phyloP scores from a whole-genome alignment of 352 stramenopile species.

The Pythium insidiosum region DNA sequence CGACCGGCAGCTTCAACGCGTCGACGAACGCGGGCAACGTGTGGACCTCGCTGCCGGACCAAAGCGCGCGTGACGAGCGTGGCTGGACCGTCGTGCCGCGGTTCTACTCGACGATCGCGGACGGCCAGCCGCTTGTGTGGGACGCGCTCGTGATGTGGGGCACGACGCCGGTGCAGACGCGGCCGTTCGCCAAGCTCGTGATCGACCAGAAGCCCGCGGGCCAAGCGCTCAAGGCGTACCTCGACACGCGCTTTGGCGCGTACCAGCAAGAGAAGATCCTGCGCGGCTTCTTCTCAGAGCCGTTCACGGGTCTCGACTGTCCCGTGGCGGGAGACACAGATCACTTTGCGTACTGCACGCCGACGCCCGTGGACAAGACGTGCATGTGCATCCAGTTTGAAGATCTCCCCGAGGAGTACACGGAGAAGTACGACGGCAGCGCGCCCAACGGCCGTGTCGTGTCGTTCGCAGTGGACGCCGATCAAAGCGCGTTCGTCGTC shows the following conservation, averaged over 20 bases:
- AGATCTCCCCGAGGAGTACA: conserved; percentile 7
- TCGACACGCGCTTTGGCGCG: background rate
- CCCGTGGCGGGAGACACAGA: conserved; percentile 4
- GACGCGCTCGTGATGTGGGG: conserved; percentile 8
- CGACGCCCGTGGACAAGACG: conserved; percentile 3
- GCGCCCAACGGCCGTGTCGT: conserved; percentile 1
- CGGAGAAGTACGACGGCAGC: conserved; percentile 5
- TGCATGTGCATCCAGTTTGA: conserved; percentile 7
- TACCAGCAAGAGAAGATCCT: conserved; percentile 4
- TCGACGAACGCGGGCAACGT: background rate
- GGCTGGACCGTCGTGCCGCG: conserved; percentile 1
- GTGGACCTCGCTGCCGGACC: conserved; percentile 3
- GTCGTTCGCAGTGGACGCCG: background rate
- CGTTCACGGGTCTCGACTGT: background rate
- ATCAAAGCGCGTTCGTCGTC: background rate
- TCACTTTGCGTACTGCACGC: conserved; percentile 10
- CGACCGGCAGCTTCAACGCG: conserved; percentile 5
- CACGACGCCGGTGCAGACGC: background rate
- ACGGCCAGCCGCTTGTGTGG: background rate
- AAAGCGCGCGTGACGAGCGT: background rate
- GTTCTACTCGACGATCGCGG: conserved; percentile 1
- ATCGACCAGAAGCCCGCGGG: background rate
- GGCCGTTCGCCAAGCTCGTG: conserved; percentile 3
- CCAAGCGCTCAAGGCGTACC: background rate
- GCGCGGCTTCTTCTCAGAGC: conserved; percentile 5